Evolutionary conservation across 225 moss, liverwort and hornwort species (phyloP), one percentile per base, ranked within the genome.

Genomic region (Polytrichum formosum): DNA sequence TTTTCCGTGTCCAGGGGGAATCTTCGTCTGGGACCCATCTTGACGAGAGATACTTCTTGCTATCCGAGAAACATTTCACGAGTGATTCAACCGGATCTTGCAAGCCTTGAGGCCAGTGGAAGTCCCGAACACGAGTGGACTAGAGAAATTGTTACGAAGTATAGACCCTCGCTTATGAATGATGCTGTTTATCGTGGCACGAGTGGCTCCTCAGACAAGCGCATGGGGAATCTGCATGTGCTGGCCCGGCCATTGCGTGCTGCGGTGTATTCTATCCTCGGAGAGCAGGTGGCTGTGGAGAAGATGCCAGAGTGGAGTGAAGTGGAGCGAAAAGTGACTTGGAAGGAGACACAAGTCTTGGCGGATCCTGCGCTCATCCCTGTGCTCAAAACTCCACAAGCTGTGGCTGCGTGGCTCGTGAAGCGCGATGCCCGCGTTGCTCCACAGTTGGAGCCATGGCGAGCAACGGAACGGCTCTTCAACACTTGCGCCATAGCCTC

Each of bases 191-290:
- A 0, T 3, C 25, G 64, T 5, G 82, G 75, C 0, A 65, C 72
- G 1, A 68, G 67, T 5, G 78, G 82, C 68, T 82, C 75, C 0
- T 74, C 56, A 25, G 82, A 82, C 35, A 35, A 35, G 10, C 70
- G 18, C 26, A 27, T 72, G 72, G 78, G 75, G 10, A 82, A 64
- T 25, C 71, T 78, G 1, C 61, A 75, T 28, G 55, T 26, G 54
- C 53, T 79, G 37, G 75, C 72, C 17, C 78, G 82, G 16, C 75
- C 82, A 1, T 37, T 82, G 25, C 78, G 72, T 63, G 82, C 75
- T 2, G 78, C 78, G 5, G 65, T 78, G 30, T 79, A 79, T 29
- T 30, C 78, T 4, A 63, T 61, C 13, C 55, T 75, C 6, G 78
- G 72, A 4, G 82, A 82, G 66, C 1, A 66, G 19, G 20, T 1